Evolutionary conservation across 768 basidiomycete genomes (phyloP).

Genomic region (Trametes elegans): DNA sequence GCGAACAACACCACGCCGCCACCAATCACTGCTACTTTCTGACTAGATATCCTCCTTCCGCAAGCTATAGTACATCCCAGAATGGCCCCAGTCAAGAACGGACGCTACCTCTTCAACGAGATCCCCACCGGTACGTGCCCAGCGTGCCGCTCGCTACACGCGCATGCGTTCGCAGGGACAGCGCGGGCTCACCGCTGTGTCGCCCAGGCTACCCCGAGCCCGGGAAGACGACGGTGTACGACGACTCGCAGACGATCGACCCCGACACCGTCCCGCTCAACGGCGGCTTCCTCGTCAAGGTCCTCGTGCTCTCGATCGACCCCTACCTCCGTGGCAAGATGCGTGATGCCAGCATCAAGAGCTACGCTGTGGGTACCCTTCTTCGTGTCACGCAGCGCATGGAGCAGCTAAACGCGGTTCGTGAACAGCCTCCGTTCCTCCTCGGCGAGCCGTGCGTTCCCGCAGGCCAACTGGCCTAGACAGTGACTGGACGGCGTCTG

Average conservation of each 20-base stretch:
- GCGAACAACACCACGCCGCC: too few relatives aligned
- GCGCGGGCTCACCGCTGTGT: neutral
- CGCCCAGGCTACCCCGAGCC: conserved; percentile 29
- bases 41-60: too few relatives aligned
- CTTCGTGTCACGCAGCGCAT: too few relatives aligned
- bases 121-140: conserved; percentile 29
- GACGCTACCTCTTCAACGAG: conserved; percentile 29
- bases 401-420: neutral
- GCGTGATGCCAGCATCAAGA: conserved; percentile 13
- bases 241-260: conserved; percentile 28
- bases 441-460: conserved; percentile 30
- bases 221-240: conserved; percentile 29
- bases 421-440: conserved; percentile 17
- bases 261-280: conserved; percentile 25
- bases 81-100: conserved; percentile 30
- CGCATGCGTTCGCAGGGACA: too few relatives aligned
- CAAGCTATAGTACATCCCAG: neutral
- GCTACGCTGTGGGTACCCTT: conserved; percentile 16
- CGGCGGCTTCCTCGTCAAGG: conserved; percentile 31
- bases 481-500: too few relatives aligned
- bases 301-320: conserved; percentile 24
- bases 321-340: conserved; percentile 23
- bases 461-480: too few relatives aligned
- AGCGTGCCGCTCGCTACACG: too few relatives aligned
- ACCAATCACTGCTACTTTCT: too few relatives aligned